A percentile compares a stretch with the other conserved stretches of the same genome.
These are phyloP conservation scores for Metarhizium robertsii DNA, from an alignment of 2,329 filamentous ascomycete species.

Conservation along the genomic window DNA sequence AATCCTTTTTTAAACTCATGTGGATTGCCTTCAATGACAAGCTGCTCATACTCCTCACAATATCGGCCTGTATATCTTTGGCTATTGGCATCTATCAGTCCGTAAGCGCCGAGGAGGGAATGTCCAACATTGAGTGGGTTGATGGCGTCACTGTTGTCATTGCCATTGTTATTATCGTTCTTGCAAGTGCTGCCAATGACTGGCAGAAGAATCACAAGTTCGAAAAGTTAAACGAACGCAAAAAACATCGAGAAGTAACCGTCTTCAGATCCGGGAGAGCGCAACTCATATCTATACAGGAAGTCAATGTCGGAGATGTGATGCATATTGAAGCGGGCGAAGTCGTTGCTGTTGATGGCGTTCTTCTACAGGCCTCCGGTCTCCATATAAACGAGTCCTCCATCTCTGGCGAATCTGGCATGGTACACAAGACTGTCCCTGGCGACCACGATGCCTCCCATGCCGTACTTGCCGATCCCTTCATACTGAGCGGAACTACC, in stretches of 20 bases:
- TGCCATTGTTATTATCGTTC: conserved; percentile 65
- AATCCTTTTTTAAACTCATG: conserved; percentile 54
- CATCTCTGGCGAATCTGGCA: conserved; percentile 65
- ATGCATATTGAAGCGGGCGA: conserved; percentile 66
- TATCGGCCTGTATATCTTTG: conserved; percentile 64
- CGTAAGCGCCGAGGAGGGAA: conserved; percentile 40
- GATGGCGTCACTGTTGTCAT: conserved; percentile 73
- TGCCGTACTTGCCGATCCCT: conserved; percentile 53
- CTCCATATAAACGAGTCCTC: conserved; percentile 65
- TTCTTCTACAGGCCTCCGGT: conserved; percentile 47
- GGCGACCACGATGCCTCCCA: conserved; percentile 52
- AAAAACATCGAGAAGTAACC: conserved; percentile 66
- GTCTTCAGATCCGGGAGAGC: conserved; percentile 67
- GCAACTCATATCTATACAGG: conserved; percentile 59
- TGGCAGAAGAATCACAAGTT: conserved; percentile 78
- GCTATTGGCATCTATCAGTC: conserved; percentile 68
- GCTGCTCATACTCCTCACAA: conserved; percentile 61
- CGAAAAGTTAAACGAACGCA: conserved; percentile 71
- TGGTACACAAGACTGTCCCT: conserved; percentile 53
- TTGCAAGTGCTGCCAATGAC: conserved; percentile 71
- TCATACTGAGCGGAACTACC: conserved; percentile 72
- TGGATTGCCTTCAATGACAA: conserved; percentile 83
- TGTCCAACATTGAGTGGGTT: conserved; percentile 64
- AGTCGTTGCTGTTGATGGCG: conserved; percentile 59
- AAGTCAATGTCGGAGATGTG: conserved; percentile 65